Conservation (phyloP, 345 rosid genomes). For the Bruguiera gymnorhiza region DNA sequence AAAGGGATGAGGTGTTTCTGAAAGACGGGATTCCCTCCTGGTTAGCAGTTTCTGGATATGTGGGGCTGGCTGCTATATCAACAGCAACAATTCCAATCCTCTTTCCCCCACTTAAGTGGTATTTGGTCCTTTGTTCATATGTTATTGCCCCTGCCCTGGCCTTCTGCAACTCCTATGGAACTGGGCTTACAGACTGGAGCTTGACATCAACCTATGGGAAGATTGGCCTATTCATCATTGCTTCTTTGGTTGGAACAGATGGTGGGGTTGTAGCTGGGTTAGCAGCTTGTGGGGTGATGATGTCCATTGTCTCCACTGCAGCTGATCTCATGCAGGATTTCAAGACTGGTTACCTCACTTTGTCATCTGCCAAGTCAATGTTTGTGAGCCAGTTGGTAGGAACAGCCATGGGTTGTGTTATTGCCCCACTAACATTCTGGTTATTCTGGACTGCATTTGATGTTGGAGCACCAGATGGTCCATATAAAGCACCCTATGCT, state of each 20-base stretch:
- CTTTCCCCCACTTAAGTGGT: constrained; percentile 86
- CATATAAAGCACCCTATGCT: constrained; percentile 83
- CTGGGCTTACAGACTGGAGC: constrained; percentile 85
- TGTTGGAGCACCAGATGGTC: constrained; percentile 79
- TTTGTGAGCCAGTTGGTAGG: constrained; percentile 81
- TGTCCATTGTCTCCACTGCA: constrained; percentile 88
- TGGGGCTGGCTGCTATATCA: constrained; percentile 85
- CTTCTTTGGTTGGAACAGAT: constrained; percentile 66
- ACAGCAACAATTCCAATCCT: constrained; percentile 64
- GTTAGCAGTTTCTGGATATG: constrained; percentile 79
- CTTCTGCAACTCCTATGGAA: constrained; percentile 87
- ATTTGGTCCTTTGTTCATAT: constrained; percentile 72
- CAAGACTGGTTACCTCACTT: constrained; percentile 81
- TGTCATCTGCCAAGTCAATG: constrained; percentile 90
- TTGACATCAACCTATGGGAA: constrained; percentile 83
- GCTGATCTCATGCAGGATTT: constrained; percentile 98
- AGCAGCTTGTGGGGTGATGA: constrained; percentile 88
- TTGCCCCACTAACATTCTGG: constrained; percentile 90
- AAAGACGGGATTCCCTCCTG: constrained; percentile 77
- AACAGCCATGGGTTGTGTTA: constrained; percentile 88
- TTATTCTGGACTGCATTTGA: constrained; percentile 84
- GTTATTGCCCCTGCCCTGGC: constrained; percentile 88
- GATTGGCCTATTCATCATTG: constrained; percentile 84
- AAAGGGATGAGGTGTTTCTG: constrained; percentile 62
- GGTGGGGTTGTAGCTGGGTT: constrained; percentile 92